Evolutionary conservation across 2,329 filamentous ascomycete species (phyloP).

Genomic region (Talaromyces sp.): DNA sequence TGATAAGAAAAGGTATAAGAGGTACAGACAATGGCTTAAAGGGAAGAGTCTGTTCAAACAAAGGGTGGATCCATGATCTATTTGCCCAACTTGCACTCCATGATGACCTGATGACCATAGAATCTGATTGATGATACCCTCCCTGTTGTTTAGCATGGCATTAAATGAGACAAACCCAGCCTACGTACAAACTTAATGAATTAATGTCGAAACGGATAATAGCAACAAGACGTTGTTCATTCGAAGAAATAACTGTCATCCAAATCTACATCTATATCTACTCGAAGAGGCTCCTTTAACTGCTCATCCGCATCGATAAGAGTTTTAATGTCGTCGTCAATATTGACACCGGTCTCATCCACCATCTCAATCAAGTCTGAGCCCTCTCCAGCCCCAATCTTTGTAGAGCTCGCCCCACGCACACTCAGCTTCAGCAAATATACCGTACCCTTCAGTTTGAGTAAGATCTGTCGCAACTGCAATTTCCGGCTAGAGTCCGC

Average conservation of each 20-base stretch:
- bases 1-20: slow-evolving; percentile 92
- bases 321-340: slow-evolving; percentile 33
- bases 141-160: neutral
- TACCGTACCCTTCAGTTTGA: slow-evolving; percentile 23
- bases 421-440: slow-evolving; percentile 31
- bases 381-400: slow-evolving; percentile 9
- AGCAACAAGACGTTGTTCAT: neutral
- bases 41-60: slow-evolving; percentile 98
- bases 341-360: slow-evolving; percentile 26
- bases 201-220: neutral
- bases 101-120: neutral
- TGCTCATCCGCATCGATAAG: slow-evolving; percentile 36
- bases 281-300: slow-evolving; percentile 29
- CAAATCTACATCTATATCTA: slow-evolving; percentile 4
- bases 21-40: slow-evolving; percentile 88
- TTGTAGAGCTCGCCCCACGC: neutral
- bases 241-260: slow-evolving; percentile 21
- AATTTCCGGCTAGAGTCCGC: slow-evolving; percentile 22
- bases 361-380: slow-evolving; percentile 24
- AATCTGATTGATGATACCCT: slow-evolving; percentile 1
- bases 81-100: neutral
- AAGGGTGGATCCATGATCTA: slow-evolving; percentile 47
- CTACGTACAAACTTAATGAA: neutral
- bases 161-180: neutral
- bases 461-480: slow-evolving; percentile 22